A percentile compares a stretch with the other conserved stretches of the same genome.
phyloP scores from a whole-genome alignment of 176 grass and related monocot genomes.

The Juncus inflexus region DNA sequence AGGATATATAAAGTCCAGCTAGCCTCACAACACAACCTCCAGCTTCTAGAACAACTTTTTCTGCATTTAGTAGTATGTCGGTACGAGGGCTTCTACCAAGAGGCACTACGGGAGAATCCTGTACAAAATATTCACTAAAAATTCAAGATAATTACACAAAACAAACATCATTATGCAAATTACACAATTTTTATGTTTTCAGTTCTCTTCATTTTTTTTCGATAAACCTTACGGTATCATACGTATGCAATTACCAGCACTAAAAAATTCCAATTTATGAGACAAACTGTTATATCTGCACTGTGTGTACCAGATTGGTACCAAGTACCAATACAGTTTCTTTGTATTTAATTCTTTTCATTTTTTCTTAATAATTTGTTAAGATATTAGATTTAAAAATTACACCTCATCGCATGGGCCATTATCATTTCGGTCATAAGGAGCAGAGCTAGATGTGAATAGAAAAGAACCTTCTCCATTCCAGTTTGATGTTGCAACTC shows the following conservation, averaged over 20 bases:
- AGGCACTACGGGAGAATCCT: conserved; percentile 66
- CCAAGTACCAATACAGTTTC: too few relatives aligned
- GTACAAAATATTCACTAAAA: conserved; percentile 21
- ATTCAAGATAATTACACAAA: neutral
- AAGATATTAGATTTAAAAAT: neutral
- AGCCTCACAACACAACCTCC: conserved; percentile 81
- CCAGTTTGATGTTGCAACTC: conserved; percentile 82
- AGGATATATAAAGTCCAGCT: conserved; percentile 97
- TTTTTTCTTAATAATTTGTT: too few relatives aligned
- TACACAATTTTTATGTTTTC: too few relatives aligned
- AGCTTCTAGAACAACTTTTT: conserved; percentile 61
- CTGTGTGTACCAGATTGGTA: too few relatives aligned
- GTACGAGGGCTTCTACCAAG: conserved; percentile 66
- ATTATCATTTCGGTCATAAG: conserved; percentile 73
- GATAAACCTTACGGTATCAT: too few relatives aligned
- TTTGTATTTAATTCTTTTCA: too few relatives aligned
- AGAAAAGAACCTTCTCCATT: conserved; percentile 81
- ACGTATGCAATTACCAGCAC: too few relatives aligned
- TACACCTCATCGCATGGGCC: conserved; percentile 67
- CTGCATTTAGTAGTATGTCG: conserved; percentile 76
- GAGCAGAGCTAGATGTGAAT: conserved; percentile 82
- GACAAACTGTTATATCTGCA: too few relatives aligned
- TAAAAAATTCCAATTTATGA: too few relatives aligned
- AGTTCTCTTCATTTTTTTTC: too few relatives aligned
- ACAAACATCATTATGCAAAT: neutral